Conservation (phyloP, 2,329 filamentous ascomycete genomes). For the Nothophoma quercina region DNA sequence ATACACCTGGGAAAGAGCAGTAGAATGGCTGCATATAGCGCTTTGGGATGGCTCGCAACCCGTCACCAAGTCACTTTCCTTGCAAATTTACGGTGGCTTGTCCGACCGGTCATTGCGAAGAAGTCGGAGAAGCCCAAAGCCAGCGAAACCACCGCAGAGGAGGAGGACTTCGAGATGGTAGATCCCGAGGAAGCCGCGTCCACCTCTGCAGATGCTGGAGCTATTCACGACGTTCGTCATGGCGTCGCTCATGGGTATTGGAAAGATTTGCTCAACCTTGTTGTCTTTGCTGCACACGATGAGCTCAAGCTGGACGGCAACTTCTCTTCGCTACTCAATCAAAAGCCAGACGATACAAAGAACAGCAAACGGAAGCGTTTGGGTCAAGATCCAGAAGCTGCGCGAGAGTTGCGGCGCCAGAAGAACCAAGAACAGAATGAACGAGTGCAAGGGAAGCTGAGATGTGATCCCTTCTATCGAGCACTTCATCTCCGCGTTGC, state of each 20-base stretch:
- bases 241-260: background rate
- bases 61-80: background rate
- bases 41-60: background rate
- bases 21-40: slow-evolving; percentile 42
- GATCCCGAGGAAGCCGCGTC: no score
- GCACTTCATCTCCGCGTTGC: background rate
- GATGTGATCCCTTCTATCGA: background rate
- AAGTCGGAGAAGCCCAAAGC: no score
- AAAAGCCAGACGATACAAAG: no score
- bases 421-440: slow-evolving; percentile 1
- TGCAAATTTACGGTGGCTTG: no score
- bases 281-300: slow-evolving; percentile 1
- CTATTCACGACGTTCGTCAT: background rate
- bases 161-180: no score
- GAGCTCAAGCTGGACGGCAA: background rate
- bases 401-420: background rate
- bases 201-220: no score
- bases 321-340: no score
- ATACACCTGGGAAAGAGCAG: slow-evolving; percentile 66
- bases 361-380: slow-evolving; percentile 1
- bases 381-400: background rate
- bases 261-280: slow-evolving; percentile 2
- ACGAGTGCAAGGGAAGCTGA: background rate
- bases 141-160: no score
- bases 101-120: no score